phyloP scores from a whole-genome alignment of 371 early-diverging fungal genomes.

The Mortierella sp. region DNA sequence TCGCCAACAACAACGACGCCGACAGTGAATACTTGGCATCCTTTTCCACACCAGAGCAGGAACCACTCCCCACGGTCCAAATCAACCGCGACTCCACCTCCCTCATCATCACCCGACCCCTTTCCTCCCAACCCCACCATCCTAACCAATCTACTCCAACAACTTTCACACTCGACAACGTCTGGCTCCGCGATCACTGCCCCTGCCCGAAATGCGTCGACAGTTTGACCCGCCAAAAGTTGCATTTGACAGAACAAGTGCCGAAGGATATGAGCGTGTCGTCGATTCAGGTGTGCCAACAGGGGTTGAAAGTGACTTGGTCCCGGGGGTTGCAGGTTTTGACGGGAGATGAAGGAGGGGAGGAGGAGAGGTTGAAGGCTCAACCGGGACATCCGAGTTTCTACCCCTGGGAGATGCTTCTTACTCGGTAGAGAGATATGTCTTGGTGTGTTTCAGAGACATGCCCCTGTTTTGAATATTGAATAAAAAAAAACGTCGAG shows the following conservation, averaged over 20 bases:
- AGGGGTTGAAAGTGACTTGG: slow-evolving; percentile 34
- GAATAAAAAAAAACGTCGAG: neutral
- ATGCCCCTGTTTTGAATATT: neutral
- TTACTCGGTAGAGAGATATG: neutral
- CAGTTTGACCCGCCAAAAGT: slow-evolving; percentile 78
- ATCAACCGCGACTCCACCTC: slow-evolving; percentile 17
- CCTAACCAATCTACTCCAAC: neutral
- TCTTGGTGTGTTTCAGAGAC: neutral
- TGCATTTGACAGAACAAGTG: slow-evolving; percentile 80
- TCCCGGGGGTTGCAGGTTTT: slow-evolving; percentile 23
- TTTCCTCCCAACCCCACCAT: neutral
- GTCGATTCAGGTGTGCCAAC: slow-evolving; percentile 48
- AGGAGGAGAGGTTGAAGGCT: slow-evolving; percentile 7
- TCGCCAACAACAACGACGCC: neutral
- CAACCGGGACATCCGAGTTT: slow-evolving; percentile 61
- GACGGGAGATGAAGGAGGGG: neutral
- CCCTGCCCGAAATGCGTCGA: slow-evolving; percentile 78
- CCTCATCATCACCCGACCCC: slow-evolving; percentile 14
- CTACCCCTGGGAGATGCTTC: slow-evolving; percentile 48
- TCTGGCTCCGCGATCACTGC: slow-evolving; percentile 87
- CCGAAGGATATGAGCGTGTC: slow-evolving; percentile 59
- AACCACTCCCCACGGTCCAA: slow-evolving; percentile 1
- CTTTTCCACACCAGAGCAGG: neutral
- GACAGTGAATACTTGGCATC: neutral
- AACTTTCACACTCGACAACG: neutral